A percentile compares a stretch with the other conserved stretches of the same genome.
Conservation (phyloP, 2,329 filamentous ascomycete species). For the Neurospora sp. region DNA sequence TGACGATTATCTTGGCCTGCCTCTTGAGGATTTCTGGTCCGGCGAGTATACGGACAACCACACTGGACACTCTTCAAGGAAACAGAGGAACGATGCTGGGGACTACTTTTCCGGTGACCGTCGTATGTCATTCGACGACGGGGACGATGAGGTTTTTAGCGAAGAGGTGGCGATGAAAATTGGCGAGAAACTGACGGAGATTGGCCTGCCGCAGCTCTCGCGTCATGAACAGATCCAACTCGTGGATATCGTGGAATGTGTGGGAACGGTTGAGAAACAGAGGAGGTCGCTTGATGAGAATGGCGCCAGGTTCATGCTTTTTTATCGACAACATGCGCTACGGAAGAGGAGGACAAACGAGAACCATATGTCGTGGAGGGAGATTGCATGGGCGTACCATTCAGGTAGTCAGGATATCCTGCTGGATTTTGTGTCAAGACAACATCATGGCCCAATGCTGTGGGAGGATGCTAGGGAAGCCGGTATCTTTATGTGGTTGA, state of each 20-base stretch:
- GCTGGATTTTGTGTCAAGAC: conserved; percentile 67
- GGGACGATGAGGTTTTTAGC: conserved; percentile 53
- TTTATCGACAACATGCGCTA: conserved; percentile 72
- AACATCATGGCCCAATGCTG: conserved; percentile 67
- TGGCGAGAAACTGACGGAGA: conserved; percentile 64
- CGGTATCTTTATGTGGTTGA: conserved; percentile 92
- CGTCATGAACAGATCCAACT: conserved; percentile 80
- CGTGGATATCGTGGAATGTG: conserved; percentile 75
- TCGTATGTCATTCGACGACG: conserved; percentile 29
- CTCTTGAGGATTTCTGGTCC: conserved; percentile 48
- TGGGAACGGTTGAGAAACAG: conserved; percentile 75
- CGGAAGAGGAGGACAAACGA: conserved; percentile 55
- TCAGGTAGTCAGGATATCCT: conserved; percentile 83
- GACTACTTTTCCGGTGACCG: conserved; percentile 27
- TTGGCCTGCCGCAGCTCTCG: conserved; percentile 70
- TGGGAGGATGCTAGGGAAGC: conserved; percentile 82
- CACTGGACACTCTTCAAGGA: conserved; percentile 15
- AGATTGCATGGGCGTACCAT: conserved; percentile 80
- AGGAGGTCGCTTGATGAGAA: conserved; percentile 85
- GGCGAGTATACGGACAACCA: conserved; percentile 4
- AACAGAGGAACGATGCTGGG: conserved; percentile 18
- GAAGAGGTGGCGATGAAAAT: conserved; percentile 61
- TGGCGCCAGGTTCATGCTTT: conserved; percentile 76
- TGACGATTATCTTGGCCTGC: conserved; percentile 64
- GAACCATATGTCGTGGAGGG: conserved; percentile 61